Base-by-base conservation (phyloP, 2,329 filamentous ascomycete genomes). In the Neofusicoccum umdonicola region DNA sequence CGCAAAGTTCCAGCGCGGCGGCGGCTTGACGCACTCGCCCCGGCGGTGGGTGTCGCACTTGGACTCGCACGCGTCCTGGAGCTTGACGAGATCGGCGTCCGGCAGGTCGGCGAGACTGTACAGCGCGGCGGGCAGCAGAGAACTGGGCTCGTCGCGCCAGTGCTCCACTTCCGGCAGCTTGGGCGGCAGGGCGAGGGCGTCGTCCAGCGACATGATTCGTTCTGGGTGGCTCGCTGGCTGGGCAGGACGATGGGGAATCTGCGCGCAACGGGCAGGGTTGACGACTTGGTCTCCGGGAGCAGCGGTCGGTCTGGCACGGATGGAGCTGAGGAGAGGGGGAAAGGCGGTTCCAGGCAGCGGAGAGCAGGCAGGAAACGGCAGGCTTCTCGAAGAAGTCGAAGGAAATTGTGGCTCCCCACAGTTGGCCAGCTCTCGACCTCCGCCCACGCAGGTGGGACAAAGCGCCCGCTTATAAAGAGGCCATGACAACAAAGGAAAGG, bases 121-220 rank as follows among this genome's bases (percentile, higher is more conserved):
- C 9, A 65, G 63, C n/a, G 63, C 63, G 44, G 50, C 63, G 11
- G 63, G 63, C 4, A 65, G 63, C 27, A 65, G 39, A 3, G 44
- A n/a, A 1, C 31, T 8, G 11, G 61, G 61, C 37, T 65, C 63
- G 45, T 65, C 63, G 27, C 63, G 63, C 63, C 63, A 65, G 12
- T 54, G 37, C 37, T 52, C 63, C 37, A 61, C 63, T 61, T 65
- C 63, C 11, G 63, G 63, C 27, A 56, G 35, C 57, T 61, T 60
- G 35, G 37, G 47, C 7, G 63, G 63, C 47, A 65, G 42, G 54
- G 56, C 56, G 50, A 65, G 54, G 35, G 31, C 31, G n/a, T 51
- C 45, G 47, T 57, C 44, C 13, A 22, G 7, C 13, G 56, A 48
- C 62, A 64, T 64, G 47, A 15, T 62, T 27, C 17, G 39, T 22